Evolutionary conservation across 345 rosid genomes (phyloP).

Genomic region (Lepidium aucheri): DNA sequence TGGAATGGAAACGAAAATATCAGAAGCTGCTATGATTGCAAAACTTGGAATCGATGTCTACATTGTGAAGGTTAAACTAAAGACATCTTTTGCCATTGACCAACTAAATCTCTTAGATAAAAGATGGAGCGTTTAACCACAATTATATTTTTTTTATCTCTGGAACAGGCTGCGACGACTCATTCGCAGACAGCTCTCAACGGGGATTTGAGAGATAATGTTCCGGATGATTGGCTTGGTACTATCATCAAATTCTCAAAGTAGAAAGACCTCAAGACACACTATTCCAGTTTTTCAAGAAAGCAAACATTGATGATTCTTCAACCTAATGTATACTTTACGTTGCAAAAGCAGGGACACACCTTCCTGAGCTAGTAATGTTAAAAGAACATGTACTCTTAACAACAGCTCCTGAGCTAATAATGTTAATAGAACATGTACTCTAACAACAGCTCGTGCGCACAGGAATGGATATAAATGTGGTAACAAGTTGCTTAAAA

Average conservation of each 20-base stretch:
- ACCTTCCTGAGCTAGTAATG: not conserved
- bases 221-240: slow-evolving; percentile 78
- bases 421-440: not conserved
- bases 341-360: not conserved
- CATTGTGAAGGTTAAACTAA: slow-evolving; percentile 58
- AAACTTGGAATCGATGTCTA: slow-evolving; percentile 83
- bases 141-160: not conserved
- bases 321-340: not conserved
- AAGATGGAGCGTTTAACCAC: not conserved
- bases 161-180: slow-evolving; percentile 58
- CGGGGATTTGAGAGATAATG: slow-evolving; percentile 40
- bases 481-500: not conserved
- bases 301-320: not conserved
- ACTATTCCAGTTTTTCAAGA: not conserved
- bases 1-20: slow-evolving; percentile 84
- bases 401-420: not conserved
- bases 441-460: not conserved
- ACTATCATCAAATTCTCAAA: slow-evolving; percentile 37
- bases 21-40: slow-evolving; percentile 89
- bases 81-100: not conserved
- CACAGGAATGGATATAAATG: not conserved
- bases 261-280: not conserved
- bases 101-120: not conserved
- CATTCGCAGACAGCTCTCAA: slow-evolving; percentile 61
- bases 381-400: not conserved